phyloP scores from a whole-genome alignment of 306 rosid species.

The Vachellia pachyceras region DNA sequence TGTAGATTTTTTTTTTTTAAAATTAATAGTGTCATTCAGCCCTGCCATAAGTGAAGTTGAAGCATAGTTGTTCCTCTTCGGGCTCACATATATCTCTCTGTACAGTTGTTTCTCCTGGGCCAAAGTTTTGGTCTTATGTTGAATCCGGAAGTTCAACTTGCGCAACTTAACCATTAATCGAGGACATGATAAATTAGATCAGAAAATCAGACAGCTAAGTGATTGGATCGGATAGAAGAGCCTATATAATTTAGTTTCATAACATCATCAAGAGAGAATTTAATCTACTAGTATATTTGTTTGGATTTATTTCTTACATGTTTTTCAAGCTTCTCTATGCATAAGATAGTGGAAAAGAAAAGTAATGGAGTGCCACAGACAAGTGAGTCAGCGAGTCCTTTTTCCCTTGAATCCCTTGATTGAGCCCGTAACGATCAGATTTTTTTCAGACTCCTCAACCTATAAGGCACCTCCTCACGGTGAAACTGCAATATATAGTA shows the following conservation, averaged over 20 bases:
- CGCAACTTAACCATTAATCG: background rate
- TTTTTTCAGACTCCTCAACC: background rate
- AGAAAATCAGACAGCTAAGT: no score
- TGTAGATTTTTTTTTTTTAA: background rate
- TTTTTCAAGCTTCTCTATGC: slow-evolving; percentile 12
- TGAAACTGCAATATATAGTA: background rate
- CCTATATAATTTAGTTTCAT: no score
- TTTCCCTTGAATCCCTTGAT: background rate
- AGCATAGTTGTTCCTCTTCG: background rate
- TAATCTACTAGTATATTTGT: background rate
- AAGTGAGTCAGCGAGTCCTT: background rate
- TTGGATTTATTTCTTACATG: background rate
- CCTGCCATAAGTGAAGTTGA: slow-evolving; percentile 12
- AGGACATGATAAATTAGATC: no score
- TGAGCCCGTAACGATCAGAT: background rate
- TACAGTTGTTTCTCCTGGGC: slow-evolving; percentile 28
- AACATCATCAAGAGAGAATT: background rate
- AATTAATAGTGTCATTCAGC: slow-evolving; percentile 8
- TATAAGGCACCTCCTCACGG: background rate
- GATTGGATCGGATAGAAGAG: no score
- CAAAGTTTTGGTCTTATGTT: slow-evolving; percentile 24
- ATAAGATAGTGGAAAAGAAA: slow-evolving; percentile 1
- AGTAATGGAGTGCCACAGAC: background rate
- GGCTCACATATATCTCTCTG: background rate
- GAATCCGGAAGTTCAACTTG: slow-evolving; percentile 34